Percentiles rank a stretch among this genome's conserved stretches.
phyloP scores from a whole-genome alignment of 2,329 filamentous ascomycete species.

The Fusarium sp. region DNA sequence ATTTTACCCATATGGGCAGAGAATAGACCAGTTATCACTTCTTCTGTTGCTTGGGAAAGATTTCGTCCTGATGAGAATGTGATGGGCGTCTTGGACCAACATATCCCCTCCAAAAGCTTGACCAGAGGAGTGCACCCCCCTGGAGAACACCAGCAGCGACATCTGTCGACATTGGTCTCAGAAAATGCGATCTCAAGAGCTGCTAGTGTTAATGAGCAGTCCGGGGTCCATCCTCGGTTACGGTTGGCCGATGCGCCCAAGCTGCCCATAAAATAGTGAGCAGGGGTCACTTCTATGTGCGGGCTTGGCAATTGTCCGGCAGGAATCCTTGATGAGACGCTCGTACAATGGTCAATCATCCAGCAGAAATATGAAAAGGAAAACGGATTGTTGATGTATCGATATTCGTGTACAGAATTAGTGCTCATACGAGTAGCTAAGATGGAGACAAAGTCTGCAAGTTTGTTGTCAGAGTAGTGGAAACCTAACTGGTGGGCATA shows the following conservation, averaged over 20 bases:
- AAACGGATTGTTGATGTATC: neutral
- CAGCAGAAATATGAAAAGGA: neutral
- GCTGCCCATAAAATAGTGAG: neutral
- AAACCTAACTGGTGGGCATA: neutral
- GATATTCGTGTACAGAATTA: too few relatives aligned
- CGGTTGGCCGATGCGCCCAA: too few relatives aligned
- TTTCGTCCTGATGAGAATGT: too few relatives aligned
- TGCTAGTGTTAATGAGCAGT: neutral
- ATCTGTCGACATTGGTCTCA: accelerated
- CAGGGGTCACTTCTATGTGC: neutral
- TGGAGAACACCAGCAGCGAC: neutral
- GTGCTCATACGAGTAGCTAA: neutral
- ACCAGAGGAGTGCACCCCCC: neutral
- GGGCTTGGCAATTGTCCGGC: accelerated
- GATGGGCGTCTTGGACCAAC: too few relatives aligned
- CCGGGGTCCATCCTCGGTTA: too few relatives aligned
- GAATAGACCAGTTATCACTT: neutral
- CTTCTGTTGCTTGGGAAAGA: neutral
- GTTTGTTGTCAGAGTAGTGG: accelerated
- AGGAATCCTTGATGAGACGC: neutral
- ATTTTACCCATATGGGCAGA: accelerated
- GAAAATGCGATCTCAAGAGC: accelerated
- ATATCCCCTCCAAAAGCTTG: neutral
- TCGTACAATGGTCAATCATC: neutral
- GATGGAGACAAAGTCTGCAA: accelerated